Percentiles rank a stretch among this genome's conserved stretches.
phyloP scores from a whole-genome alignment of 345 rosid species.

The Excoecaria cochinchinensis region DNA sequence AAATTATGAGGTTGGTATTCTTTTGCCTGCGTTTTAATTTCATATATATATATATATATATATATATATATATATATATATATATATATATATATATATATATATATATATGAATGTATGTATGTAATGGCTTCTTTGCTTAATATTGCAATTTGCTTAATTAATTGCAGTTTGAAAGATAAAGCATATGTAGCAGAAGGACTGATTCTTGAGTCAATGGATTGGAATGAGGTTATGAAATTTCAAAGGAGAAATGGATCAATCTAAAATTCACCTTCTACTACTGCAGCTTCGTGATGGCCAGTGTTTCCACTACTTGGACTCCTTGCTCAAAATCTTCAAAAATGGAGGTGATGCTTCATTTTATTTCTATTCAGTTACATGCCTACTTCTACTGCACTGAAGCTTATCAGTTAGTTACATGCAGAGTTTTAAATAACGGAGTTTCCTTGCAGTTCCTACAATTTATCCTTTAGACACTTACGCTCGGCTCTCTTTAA shows the following conservation, averaged over 20 bases:
- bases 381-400: background rate
- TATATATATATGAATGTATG: no score
- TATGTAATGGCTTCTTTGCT: no score
- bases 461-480: background rate
- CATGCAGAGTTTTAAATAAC: no score
- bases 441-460: background rate
- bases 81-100: no score
- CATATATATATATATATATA: no score
- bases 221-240: constrained; percentile 13
- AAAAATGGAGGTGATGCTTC: background rate
- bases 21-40: no score
- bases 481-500: background rate
- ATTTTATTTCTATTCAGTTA: background rate
- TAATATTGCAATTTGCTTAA: background rate
- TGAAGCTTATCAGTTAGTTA: no score
- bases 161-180: background rate
- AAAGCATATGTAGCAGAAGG: constrained; percentile 15
- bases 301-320: background rate
- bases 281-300: constrained; percentile 1
- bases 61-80: no score
- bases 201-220: background rate
- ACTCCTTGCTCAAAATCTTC: background rate
- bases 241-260: constrained; percentile 3
- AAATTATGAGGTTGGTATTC: no score
- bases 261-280: constrained; percentile 1